These are phyloP conservation scores for Trametes cingulata DNA, from an alignment of 768 basidiomycete species.

Conservation along the genomic window DNA sequence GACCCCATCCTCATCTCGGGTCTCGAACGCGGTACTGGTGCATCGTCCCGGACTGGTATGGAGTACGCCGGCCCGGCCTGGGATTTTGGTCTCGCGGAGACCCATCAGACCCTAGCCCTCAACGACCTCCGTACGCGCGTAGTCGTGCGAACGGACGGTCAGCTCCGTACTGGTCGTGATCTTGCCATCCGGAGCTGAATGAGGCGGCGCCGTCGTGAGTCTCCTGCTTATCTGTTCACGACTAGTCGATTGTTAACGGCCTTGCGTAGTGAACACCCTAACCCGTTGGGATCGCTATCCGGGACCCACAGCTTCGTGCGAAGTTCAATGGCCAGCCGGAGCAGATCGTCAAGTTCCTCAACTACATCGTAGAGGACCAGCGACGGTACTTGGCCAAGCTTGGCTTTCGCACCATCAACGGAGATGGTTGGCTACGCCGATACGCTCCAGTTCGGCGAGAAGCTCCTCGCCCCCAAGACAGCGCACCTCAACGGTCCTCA, in stretches of 20 bases:
- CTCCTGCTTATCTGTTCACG: background rate
- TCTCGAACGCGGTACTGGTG: slow-evolving; percentile 97
- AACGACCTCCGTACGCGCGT: slow-evolving; percentile 97
- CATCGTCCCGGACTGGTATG: slow-evolving; percentile 98
- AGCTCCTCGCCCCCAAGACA: slow-evolving; percentile 89
- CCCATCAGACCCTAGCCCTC: slow-evolving; percentile 95
- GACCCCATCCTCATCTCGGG: slow-evolving; percentile 98
- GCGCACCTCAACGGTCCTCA: slow-evolving; percentile 87
- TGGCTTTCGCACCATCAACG: slow-evolving; percentile 98
- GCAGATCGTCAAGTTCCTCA: slow-evolving; percentile 99
- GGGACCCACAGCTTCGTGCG: slow-evolving; percentile 94
- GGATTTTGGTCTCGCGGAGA: slow-evolving; percentile 98
- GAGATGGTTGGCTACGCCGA: slow-evolving; percentile 99
- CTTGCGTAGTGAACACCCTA: slow-evolving; percentile 81
- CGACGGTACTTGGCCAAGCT: slow-evolving; percentile 96
- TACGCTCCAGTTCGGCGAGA: slow-evolving; percentile 91
- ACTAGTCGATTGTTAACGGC: slow-evolving; percentile 21
- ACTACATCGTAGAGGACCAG: slow-evolving; percentile 95
- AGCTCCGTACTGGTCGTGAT: slow-evolving; percentile 95
- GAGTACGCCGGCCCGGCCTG: slow-evolving; percentile 98
- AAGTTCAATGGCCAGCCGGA: slow-evolving; percentile 99
- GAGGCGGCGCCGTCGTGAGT: slow-evolving; percentile 87
- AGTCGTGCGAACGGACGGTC: slow-evolving; percentile 96
- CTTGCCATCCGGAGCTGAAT: slow-evolving; percentile 99
- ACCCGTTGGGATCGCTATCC: slow-evolving; percentile 97